A percentile compares a stretch with the other conserved stretches of the same genome.
phyloP scores from a whole-genome alignment of 306 rosid genomes.

The Citrullus colocynthis region DNA sequence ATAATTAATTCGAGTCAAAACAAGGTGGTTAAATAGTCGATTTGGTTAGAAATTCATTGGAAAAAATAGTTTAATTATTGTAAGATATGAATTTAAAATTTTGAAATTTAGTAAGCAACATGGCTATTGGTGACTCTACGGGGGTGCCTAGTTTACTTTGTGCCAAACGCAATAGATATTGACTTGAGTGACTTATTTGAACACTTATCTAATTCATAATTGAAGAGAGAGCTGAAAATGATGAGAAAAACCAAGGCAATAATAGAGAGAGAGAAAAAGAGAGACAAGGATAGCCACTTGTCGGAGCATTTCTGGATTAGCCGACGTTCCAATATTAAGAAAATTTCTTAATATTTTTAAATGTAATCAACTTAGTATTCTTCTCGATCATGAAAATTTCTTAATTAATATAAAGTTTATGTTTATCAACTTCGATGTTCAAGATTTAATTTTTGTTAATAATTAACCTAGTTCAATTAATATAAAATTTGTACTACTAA shows the following conservation, averaged over 20 bases:
- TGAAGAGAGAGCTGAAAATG: neutral
- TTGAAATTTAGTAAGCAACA: neutral
- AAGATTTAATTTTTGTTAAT: too few species aligned
- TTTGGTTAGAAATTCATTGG: neutral
- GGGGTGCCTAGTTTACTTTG: neutral
- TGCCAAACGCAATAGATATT: neutral
- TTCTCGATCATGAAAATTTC: too few species aligned
- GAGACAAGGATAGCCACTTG: neutral
- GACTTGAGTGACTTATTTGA: neutral
- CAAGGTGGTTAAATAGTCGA: neutral
- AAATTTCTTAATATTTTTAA: neutral
- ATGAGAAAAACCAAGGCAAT: neutral
- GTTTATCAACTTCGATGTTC: too few species aligned
- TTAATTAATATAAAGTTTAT: too few species aligned
- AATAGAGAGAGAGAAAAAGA: neutral
- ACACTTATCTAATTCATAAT: slow-evolving; percentile 1
- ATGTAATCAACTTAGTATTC: too few species aligned
- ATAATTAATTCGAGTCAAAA: neutral
- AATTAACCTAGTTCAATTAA: too few species aligned
- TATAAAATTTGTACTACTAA: too few species aligned
- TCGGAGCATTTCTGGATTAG: neutral
- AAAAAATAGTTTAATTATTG: neutral
- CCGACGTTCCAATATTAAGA: neutral
- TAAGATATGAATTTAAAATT: neutral
- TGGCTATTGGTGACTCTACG: neutral